Base-by-base conservation (phyloP, 2,329 filamentous ascomycete genomes). In the Microdochium nivale region DNA sequence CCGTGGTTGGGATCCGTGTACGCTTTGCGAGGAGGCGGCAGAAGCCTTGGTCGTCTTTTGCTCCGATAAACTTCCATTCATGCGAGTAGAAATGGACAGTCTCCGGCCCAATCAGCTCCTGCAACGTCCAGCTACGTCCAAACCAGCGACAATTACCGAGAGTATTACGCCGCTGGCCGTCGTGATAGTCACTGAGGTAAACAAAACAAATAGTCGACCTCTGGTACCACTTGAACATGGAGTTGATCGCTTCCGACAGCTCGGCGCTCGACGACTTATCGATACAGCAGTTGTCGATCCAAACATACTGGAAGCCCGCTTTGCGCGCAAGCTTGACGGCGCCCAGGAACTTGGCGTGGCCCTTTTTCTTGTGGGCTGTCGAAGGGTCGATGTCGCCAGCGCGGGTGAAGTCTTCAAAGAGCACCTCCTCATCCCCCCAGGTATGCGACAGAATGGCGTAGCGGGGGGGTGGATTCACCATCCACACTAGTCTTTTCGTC, bases 271-370 rank as follows among this genome's bases (percentile, higher is more conserved):
- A 24, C 11, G 21, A 25, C 25, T 50, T 50, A 33, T 50, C 37
- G 19, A 50, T 50, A 21, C 49, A 50, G 32, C 49, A 50, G 21
- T 25, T 50, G 32, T 50, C 49, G 35, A 50, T 25, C 49, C 49
- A 50, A 2, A 35, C 16, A 16, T 33, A 49, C 4, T 35, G 5
- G 14, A 10, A n/a, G 2, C 47, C 25, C 8, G 33, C 47, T 4
- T 7, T 4, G 7, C 14, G 5, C 7, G 33, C 33, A 5, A 37
- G 33, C 13, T 3, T 5, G 33, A 7, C 8, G 13, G 33, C n/a
- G 7, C 16, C 7, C 7, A 14, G 33, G 33, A 37, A 4, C 33
- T 37, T 37, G 8, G 33, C 33, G n/a, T 37, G n/a, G 33, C 33
- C 14, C 13, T 19, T 14, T 14, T 16, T 8, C 4, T 16, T 14